Evolutionary conservation across 1,284 basidiomycete genomes (phyloP).

Genomic region (Pascua sp.): DNA sequence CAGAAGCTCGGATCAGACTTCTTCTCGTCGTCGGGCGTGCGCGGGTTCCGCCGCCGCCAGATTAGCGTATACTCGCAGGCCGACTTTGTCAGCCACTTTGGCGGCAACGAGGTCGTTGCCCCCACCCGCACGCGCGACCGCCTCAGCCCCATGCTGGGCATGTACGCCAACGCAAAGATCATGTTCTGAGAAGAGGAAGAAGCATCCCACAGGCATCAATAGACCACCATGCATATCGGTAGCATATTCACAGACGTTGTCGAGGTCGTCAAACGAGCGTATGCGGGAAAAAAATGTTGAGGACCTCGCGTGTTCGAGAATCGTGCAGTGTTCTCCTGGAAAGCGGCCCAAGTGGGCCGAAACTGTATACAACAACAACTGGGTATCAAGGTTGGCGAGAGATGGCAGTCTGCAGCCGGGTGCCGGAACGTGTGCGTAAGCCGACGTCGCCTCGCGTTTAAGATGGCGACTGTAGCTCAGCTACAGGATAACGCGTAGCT

Average conservation of each 20-base stretch:
- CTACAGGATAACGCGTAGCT: too few species aligned
- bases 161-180: constrained; percentile 49
- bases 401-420: too few species aligned
- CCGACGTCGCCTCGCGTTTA: too few species aligned
- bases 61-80: constrained; percentile 44
- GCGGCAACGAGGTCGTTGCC: constrained; percentile 28
- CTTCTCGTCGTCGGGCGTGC: constrained; percentile 33
- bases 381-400: too few species aligned
- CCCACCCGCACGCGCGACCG: constrained; percentile 41
- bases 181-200: constrained; percentile 37
- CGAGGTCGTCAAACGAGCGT: neutral
- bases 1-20: constrained; percentile 18
- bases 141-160: constrained; percentile 40
- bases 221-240: constrained; percentile 2
- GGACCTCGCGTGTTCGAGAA: neutral
- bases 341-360: too few species aligned
- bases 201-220: neutral
- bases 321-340: too few species aligned
- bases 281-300: neutral
- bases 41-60: constrained; percentile 37
- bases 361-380: too few species aligned
- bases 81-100: constrained; percentile 42
- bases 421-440: too few species aligned
- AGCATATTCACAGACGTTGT: neutral
- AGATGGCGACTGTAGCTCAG: too few species aligned